Base-by-base conservation (phyloP, 2,329 filamentous ascomycete genomes). In the Colletotrichum australisinense region DNA sequence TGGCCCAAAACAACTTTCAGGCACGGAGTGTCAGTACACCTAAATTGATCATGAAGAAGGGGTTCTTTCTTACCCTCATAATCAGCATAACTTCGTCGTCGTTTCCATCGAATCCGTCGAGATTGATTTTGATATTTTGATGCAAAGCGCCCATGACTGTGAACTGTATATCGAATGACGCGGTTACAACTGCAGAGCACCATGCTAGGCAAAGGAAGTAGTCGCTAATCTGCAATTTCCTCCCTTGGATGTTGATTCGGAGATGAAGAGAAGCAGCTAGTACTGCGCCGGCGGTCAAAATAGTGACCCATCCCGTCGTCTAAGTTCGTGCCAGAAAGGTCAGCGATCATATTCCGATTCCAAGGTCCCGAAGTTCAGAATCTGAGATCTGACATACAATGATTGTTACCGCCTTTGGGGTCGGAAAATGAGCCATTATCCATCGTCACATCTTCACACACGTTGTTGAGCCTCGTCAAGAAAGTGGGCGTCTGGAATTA, bases 391-490 rank as follows among this genome's bases (percentile, higher is more conserved):
- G 42, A 71, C 71, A 11, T 46, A 73, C 71, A 66, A 73, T 73
- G 60, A 73, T 73, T 8, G 71, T 73, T 58, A 73, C 71, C 49
- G 67, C 71, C 71, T 73, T 73, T 49, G 71, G 71, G 49, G 71
- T 64, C 49, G 71, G 71, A 19, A 70, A 66, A 56, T 58, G 67
- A 73, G 67, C 71, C 71, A 73, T 73, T 35, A 71, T 73, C 62
- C 56, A 66, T 66, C 70, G 46, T 73, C 71, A 73, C 49, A 42
- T 53, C 28, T 30, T 62, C 22, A 24, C 16, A 62, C 19, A 56
- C 16, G 12, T 16, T 22, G 19, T 12, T 32, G 7, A 7, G 12
- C 22, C 22, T 1, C 12, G 16, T 24, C 8, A 14, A 24, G 24
- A 24, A n/a, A 8, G 30, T 42, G 56, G 67, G 35, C 19, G 49